Conservation (phyloP, 305 asterid genomes). For the Fraxinus baroniana region DNA sequence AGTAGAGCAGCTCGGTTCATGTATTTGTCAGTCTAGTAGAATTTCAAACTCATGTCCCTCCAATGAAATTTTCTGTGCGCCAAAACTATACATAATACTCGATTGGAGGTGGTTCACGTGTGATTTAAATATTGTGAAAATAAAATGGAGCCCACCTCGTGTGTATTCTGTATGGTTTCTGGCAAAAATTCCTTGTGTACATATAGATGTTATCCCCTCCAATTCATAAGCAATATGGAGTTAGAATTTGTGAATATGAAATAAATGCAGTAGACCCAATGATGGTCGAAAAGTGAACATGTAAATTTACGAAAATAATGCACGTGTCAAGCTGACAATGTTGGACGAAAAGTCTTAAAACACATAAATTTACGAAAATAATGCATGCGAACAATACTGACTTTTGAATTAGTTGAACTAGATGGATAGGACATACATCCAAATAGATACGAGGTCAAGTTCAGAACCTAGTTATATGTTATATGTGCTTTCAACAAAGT, state of each 20-base stretch:
- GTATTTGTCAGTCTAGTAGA: not conserved
- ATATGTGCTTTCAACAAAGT: not conserved
- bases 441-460: not conserved
- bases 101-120: no score
- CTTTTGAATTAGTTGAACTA: not conserved
- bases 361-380: not conserved
- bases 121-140: no score
- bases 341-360: no score
- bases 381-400: not conserved
- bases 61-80: no score
- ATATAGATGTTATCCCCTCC: not conserved
- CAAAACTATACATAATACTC: no score
- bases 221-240: not conserved
- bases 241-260: not conserved
- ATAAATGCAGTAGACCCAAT: not conserved
- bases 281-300: not conserved
- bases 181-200: no score
- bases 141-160: no score
- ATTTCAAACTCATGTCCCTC: not conserved
- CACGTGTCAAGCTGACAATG: not conserved
- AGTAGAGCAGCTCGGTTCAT: no score
- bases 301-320: not conserved
- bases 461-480: conserved; percentile 1
- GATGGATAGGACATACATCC: not conserved
- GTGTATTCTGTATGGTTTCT: no score